phyloP scores from a whole-genome alignment of 2,329 filamentous ascomycete genomes.

The Pseudogymnoascus sp. region DNA sequence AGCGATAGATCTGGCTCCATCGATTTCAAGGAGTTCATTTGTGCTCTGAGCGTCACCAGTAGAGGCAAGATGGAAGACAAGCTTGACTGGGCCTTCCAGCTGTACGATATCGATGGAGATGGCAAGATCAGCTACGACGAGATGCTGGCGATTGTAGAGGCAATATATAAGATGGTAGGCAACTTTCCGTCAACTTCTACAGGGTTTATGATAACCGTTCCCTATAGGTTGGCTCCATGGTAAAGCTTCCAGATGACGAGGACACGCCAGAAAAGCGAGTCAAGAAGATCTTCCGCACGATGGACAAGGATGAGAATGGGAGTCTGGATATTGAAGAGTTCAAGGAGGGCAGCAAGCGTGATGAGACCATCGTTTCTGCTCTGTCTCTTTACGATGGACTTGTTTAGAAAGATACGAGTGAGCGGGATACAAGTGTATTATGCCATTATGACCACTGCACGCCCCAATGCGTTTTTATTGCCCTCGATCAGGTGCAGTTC shows the following conservation, averaged over 20 bases:
- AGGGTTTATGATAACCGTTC: not conserved
- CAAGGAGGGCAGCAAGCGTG: constrained; percentile 97
- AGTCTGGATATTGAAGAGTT: constrained; percentile 96
- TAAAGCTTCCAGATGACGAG: constrained; percentile 96
- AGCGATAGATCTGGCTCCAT: constrained; percentile 95
- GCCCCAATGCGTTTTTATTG: constrained; percentile 3
- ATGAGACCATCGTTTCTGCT: constrained; percentile 97
- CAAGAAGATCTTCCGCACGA: constrained; percentile 98
- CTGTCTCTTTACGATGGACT: constrained; percentile 93
- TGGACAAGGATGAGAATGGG: constrained; percentile 99
- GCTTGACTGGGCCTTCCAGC: constrained; percentile 97
- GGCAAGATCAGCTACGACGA: constrained; percentile 99
- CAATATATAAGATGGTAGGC: constrained; percentile 97
- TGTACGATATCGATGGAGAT: constrained; percentile 98
- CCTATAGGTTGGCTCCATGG: constrained; percentile 88
- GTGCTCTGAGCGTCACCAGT: constrained; percentile 91
- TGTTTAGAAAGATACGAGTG: constrained; percentile 49
- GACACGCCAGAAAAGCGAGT: constrained; percentile 98
- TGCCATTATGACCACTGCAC: constrained; percentile 5
- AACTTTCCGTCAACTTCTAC: not conserved
- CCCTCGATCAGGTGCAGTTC: not conserved
- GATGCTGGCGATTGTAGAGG: constrained; percentile 97
- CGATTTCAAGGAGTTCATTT: constrained; percentile 99
- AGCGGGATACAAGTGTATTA: constrained; percentile 8
- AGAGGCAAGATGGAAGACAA: constrained; percentile 99